Conservation (phyloP, 805 yeast species). For the Ogataea paraovalis region DNA sequence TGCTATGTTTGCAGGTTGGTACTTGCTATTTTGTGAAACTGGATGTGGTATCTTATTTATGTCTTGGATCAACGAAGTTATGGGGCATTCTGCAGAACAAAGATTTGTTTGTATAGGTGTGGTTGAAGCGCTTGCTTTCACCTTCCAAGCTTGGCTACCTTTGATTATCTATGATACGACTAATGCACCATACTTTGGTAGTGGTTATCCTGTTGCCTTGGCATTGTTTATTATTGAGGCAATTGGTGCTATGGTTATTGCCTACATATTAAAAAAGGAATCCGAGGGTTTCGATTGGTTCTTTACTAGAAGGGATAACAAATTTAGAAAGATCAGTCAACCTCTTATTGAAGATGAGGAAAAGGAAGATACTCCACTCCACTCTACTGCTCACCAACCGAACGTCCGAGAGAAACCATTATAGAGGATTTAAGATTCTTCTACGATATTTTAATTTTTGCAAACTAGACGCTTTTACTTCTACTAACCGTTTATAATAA, state of each 20-base stretch:
- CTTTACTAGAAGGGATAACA: constrained; percentile 12
- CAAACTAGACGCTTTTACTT: too few species aligned
- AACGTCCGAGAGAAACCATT: too few species aligned
- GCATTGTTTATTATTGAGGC: constrained; percentile 16
- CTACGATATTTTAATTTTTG: too few species aligned
- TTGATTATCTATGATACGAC: constrained; percentile 31
- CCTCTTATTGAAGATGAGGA: too few species aligned
- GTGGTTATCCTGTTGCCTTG: constrained; percentile 28
- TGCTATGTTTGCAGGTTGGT: constrained; percentile 25
- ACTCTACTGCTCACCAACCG: too few species aligned
- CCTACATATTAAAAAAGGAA: constrained; percentile 10
- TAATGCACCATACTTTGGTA: constrained; percentile 32
- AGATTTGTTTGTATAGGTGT: constrained; percentile 28
- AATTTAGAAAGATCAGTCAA: constrained; percentile 4
- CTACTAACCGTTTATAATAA: too few species aligned
- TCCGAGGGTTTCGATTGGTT: constrained; percentile 10
- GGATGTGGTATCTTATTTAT: constrained; percentile 21
- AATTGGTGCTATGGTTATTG: constrained; percentile 13
- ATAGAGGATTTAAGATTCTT: too few species aligned
- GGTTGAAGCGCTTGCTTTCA: constrained; percentile 30
- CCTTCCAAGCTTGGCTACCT: constrained; percentile 34
- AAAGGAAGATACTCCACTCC: too few species aligned
- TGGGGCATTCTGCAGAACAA: constrained; percentile 25
- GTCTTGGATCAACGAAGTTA: constrained; percentile 29
- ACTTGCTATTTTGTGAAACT: constrained; percentile 18